Evolutionary conservation across 371 early-diverging fungal genomes (phyloP).

Genomic region (Zychaea mexicana): DNA sequence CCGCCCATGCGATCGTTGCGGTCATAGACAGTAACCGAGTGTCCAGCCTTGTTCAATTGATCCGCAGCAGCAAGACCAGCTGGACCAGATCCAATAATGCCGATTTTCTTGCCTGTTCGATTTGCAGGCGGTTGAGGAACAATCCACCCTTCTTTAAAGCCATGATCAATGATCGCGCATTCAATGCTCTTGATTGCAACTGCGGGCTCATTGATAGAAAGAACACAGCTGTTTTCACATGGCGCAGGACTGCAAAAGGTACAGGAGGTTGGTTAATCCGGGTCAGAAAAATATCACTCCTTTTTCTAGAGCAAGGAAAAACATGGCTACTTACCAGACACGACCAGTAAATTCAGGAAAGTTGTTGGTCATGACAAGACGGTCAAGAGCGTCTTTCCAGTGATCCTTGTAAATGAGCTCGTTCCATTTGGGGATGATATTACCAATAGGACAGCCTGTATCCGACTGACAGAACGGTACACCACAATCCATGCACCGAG

Average conservation of each 20-base stretch:
- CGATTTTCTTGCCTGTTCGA: conserved; percentile 85
- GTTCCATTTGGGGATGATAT: conserved; percentile 98
- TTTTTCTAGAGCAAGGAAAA: neutral
- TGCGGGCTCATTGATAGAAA: conserved; percentile 89
- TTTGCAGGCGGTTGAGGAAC: conserved; percentile 74
- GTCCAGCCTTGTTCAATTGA: conserved; percentile 95
- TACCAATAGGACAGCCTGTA: conserved; percentile 95
- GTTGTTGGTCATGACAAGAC: conserved; percentile 95
- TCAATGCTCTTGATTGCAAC: conserved; percentile 97
- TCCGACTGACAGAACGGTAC: conserved; percentile 97
- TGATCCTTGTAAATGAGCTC: conserved; percentile 92
- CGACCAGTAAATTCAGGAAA: conserved; percentile 90
- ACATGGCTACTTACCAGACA: conserved; percentile 19
- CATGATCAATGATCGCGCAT: conserved; percentile 93
- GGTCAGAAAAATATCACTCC: neutral
- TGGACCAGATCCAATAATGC: conserved; percentile 95
- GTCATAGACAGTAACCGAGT: conserved; percentile 92
- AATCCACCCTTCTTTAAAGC: conserved; percentile 95
- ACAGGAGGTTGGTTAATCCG: neutral
- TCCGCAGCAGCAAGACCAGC: conserved; percentile 98
- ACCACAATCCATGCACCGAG: conserved; percentile 98
- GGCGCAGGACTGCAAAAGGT: neutral
- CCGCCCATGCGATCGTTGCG: conserved; percentile 96
- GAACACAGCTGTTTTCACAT: conserved; percentile 32
- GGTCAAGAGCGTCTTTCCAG: conserved; percentile 94